Percentiles rank a stretch among this genome's conserved stretches.
Evolutionary conservation across 202 grass and related monocot genomes (phyloP).

Genomic region (Alloteropsis angusta): DNA sequence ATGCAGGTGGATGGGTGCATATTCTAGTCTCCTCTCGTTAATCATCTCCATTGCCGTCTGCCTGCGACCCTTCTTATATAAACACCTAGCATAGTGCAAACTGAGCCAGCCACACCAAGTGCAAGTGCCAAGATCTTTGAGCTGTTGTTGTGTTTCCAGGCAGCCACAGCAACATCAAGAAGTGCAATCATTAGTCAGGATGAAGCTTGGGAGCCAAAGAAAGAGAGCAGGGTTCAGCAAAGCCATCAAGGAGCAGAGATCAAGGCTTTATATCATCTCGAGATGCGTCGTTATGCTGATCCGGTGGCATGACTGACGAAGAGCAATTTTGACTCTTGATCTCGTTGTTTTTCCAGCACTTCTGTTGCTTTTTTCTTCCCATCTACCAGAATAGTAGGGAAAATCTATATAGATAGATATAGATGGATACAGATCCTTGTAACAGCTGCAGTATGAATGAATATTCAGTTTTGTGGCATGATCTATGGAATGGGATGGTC

Average conservation of each 20-base stretch:
- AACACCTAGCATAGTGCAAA: background rate
- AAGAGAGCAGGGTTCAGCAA: slow-evolving; percentile 25
- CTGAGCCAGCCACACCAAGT: background rate
- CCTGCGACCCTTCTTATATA: slow-evolving; percentile 23
- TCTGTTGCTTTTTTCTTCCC: background rate
- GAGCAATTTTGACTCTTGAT: background rate
- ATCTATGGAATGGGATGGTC: too few relatives aligned
- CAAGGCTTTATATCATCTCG: slow-evolving; percentile 33
- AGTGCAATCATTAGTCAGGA: background rate
- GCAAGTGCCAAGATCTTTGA: background rate
- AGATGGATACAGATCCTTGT: background rate
- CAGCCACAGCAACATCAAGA: background rate
- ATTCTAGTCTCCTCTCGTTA: background rate
- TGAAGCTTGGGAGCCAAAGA: slow-evolving; percentile 30
- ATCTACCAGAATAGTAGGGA: background rate
- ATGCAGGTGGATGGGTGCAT: slow-evolving; percentile 14
- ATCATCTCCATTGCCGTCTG: background rate
- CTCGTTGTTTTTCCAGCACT: background rate
- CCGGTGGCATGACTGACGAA: slow-evolving; percentile 38
- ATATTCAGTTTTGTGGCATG: background rate
- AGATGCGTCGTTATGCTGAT: slow-evolving; percentile 36
- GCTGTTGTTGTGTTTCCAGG: background rate
- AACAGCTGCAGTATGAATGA: background rate
- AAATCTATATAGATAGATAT: background rate
- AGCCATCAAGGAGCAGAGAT: slow-evolving; percentile 35